A percentile compares a stretch with the other conserved stretches of the same genome.
phyloP scores from a whole-genome alignment of 257 asterid species.

The Solanum sitiens region DNA sequence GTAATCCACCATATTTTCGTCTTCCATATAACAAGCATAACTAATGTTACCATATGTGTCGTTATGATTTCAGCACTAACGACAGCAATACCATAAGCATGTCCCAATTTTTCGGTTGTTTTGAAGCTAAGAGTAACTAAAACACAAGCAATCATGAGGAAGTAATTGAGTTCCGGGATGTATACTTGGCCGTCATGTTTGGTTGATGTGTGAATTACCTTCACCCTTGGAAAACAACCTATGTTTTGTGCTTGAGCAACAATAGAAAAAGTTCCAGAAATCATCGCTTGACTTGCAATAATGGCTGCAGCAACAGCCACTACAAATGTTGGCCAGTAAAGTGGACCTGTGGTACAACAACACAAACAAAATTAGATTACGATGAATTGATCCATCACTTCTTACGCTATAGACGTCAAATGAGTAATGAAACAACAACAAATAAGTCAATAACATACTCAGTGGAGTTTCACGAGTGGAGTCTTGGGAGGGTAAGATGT shows the following conservation, averaged over 20 bases:
- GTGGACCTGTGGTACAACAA: conserved; percentile 12
- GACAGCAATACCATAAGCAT: conserved; percentile 80
- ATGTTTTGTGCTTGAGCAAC: conserved; percentile 51
- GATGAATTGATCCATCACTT: neutral
- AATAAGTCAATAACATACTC: neutral
- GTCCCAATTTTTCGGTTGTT: conserved; percentile 46
- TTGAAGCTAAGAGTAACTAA: conserved; percentile 36
- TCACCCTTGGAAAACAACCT: conserved; percentile 64
- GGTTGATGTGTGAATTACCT: conserved; percentile 56
- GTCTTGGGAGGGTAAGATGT: neutral
- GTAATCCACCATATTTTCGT: conserved; percentile 40
- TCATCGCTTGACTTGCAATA: conserved; percentile 82
- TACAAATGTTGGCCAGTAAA: conserved; percentile 72
- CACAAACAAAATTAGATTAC: neutral
- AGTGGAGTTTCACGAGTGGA: neutral
- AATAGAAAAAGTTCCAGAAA: conserved; percentile 58
- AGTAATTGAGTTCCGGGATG: conserved; percentile 60
- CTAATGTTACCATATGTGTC: conserved; percentile 34
- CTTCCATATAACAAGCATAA: conserved; percentile 65
- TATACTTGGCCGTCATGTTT: conserved; percentile 69
- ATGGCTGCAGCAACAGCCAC: conserved; percentile 64
- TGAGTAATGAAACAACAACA: neutral
- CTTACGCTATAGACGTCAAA: conserved; percentile 5
- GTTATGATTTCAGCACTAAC: conserved; percentile 64
- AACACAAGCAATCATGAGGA: conserved; percentile 65